Conservation (phyloP, 768 basidiomycete species). For the Mycena filopes region DNA sequence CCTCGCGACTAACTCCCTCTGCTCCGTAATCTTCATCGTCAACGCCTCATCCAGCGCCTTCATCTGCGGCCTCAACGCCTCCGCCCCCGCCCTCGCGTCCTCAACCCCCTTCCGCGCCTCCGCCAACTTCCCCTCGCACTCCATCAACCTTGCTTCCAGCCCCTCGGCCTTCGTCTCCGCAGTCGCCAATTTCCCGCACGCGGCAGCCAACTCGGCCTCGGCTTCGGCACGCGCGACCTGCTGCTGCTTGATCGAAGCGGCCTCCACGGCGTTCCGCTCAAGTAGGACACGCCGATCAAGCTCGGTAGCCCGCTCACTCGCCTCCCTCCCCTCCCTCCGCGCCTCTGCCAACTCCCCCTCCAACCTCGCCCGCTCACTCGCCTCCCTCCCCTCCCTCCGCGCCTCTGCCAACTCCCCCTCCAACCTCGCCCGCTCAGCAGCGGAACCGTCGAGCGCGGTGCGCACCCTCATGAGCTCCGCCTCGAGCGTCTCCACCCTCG, state of each 20-base stretch:
- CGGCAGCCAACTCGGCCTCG: not conserved
- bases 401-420: slow-evolving; percentile 13
- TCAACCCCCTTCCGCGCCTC: not conserved
- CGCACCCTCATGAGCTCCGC: slow-evolving; percentile 25
- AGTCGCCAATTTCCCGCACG: not conserved
- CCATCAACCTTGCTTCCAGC: not conserved
- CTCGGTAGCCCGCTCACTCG: not conserved
- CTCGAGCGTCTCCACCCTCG: slow-evolving; percentile 15
- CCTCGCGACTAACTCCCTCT: slow-evolving; percentile 16
- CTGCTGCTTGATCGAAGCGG: slow-evolving; percentile 15
- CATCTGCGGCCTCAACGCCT: slow-evolving; percentile 25
- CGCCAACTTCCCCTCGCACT: not conserved
- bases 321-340: not conserved
- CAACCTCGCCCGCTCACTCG: slow-evolving; percentile 10
- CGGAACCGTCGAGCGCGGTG: slow-evolving; percentile 2
- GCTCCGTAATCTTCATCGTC: slow-evolving; percentile 7
- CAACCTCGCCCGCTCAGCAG: slow-evolving; percentile 4
- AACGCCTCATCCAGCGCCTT: slow-evolving; percentile 19
- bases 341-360: slow-evolving; percentile 13
- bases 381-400: not conserved
- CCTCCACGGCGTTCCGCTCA: slow-evolving; percentile 1
- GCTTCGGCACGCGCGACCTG: not conserved
- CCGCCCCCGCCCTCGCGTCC: slow-evolving; percentile 1
- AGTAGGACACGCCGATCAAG: slow-evolving; percentile 9
- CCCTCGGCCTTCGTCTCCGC: not conserved